These are phyloP conservation scores for Pythium vanterpoolii DNA, from an alignment of 352 stramenopile genomes.

Conservation along the genomic window DNA sequence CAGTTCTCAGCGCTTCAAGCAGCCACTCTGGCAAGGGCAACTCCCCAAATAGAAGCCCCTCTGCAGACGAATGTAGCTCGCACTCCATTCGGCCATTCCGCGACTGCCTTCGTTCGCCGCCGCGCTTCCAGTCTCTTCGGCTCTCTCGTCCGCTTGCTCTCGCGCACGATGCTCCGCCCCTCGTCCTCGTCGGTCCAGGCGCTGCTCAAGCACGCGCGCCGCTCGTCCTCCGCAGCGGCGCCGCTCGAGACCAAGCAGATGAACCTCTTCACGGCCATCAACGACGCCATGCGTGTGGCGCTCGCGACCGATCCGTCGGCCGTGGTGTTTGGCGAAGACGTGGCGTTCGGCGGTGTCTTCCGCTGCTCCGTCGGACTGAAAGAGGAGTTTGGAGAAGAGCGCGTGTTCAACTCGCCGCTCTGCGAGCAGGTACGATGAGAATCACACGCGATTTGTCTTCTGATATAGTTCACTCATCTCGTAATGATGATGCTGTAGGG, in stretches of 20 bases:
- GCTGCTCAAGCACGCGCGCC: slow-evolving; percentile 12
- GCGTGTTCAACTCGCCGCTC: slow-evolving; percentile 97
- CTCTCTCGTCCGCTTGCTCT: neutral
- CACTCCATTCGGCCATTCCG: slow-evolving; percentile 8
- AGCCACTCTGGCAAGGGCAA: slow-evolving; percentile 10
- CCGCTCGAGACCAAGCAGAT: slow-evolving; percentile 66
- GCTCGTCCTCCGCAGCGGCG: slow-evolving; percentile 3
- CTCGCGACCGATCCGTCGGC: slow-evolving; percentile 87
- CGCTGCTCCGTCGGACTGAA: slow-evolving; percentile 93
- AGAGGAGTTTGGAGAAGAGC: slow-evolving; percentile 92
- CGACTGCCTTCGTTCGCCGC: neutral
- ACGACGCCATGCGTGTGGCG: slow-evolving; percentile 88
- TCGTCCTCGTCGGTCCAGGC: slow-evolving; percentile 1
- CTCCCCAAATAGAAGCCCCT: slow-evolving; percentile 11
- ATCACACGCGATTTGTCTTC: too few species aligned
- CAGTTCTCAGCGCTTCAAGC: slow-evolving; percentile 15
- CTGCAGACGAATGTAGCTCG: slow-evolving; percentile 22
- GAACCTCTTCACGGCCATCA: slow-evolving; percentile 93
- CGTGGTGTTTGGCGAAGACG: slow-evolving; percentile 97
- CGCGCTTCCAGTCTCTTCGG: neutral
- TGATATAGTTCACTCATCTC: neutral
- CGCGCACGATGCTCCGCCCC: slow-evolving; percentile 15
- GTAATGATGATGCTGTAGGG: slow-evolving; percentile 21
- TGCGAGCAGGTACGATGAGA: slow-evolving; percentile 84
- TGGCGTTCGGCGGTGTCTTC: slow-evolving; percentile 98